Conservation (phyloP, 805 yeast species). For the Starmerella apicola region DNA sequence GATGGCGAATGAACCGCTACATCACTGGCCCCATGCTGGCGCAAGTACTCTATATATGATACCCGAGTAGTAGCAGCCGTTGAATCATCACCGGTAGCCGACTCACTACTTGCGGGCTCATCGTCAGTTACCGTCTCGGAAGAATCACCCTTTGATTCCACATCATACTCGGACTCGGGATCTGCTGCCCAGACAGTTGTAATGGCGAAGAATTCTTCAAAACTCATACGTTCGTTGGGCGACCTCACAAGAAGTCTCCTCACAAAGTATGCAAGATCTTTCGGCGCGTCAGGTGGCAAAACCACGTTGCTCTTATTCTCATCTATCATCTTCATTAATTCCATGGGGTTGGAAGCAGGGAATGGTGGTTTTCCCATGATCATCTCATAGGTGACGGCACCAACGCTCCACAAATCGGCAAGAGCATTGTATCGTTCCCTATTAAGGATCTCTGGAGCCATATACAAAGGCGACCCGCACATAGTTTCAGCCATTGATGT, state of each 20-base stretch:
- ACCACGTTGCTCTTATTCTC: conserved; percentile 62
- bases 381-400: conserved; percentile 93
- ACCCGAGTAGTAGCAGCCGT: conserved; percentile 4
- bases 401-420: conserved; percentile 97
- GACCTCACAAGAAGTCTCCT: conserved; percentile 65
- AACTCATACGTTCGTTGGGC: conserved; percentile 80
- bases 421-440: conserved; percentile 94
- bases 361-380: conserved; percentile 94
- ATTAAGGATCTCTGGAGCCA: conserved; percentile 95
- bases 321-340: conserved; percentile 74
- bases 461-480: conserved; percentile 94
- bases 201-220: conserved; percentile 68
- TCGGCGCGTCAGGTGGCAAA: conserved; percentile 57
- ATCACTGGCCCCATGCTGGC: conserved; percentile 8
- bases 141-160: not conserved
- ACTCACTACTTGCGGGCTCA: not conserved
- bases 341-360: conserved; percentile 85
- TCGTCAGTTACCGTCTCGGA: not conserved
- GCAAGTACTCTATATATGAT: conserved; percentile 8
- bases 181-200: not conserved
- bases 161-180: not conserved
- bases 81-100: not conserved
- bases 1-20: conserved; percentile 11
- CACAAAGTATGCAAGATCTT: conserved; percentile 38
- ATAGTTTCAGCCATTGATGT: conserved; percentile 92